Evolutionary conservation across 441 rosid species (phyloP), one percentile per base, ranked within the genome.

Genomic region (Flueggea neowawraea): DNA sequence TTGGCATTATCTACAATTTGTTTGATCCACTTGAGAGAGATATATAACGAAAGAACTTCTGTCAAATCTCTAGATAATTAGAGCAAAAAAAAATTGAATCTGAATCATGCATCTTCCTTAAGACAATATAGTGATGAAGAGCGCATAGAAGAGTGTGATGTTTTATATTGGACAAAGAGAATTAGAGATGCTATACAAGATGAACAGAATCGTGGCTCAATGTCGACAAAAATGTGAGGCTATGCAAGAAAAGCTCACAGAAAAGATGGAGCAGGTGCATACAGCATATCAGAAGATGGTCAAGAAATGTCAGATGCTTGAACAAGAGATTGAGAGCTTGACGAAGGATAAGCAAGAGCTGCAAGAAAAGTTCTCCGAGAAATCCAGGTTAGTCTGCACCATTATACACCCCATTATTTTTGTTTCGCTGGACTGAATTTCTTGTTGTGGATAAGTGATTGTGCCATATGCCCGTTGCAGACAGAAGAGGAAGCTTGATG

Each of bases 401-500:
- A 16, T 43, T 52, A 43, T 47, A 22, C 28, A 57, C 54, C 12
- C n/a, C 33, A 57, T 33, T 57, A 53, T 32, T 16, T 49, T 48
- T 3, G 36, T 62, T 8, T 50, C 16, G 54, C 41, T 54, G 48
- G 43, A 45, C 2, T 22, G 6, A 54, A 52, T 16, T 15, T 48
- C 67, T 51, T 33, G 33, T 12, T 62, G 41, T 39, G 28, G 52
- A 10, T 69, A 61, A 60, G 61, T 57, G 44, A 51, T 52, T 10
- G 33, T n/a, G 31, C 54, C 31, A 6, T 55, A 36, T 61, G 65
- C 17, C 9, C 69, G 62, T 67, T 63, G 61, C 88, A 90, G 97
- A 78, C 96, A 88, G 83, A 93, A 71, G 70, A 88, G 97, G 67
- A 95, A 89, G 73, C 96, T 89, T 43, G 99, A 95, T 73, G 99